Percentiles rank a stretch among this genome's conserved stretches.
Evolutionary conservation across 176 grass and related monocot genomes (phyloP).

Genomic region (Panicum miliaceum): DNA sequence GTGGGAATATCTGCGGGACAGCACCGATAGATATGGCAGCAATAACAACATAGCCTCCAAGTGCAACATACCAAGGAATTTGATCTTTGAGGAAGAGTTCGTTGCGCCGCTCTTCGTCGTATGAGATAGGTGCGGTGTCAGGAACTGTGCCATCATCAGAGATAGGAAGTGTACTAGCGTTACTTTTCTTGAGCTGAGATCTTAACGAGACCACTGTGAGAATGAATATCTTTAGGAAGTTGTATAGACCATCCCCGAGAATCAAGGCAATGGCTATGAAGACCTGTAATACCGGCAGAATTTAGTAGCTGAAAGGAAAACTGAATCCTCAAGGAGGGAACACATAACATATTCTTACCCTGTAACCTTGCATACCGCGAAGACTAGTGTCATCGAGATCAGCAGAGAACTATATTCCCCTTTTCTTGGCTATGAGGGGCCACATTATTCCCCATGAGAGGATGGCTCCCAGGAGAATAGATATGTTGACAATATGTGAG

Average conservation of each 20-base stretch:
- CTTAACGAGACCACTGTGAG: conserved; percentile 30
- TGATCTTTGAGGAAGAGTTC: conserved; percentile 53
- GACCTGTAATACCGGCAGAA: neutral
- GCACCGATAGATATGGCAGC: conserved; percentile 46
- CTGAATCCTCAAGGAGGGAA: neutral
- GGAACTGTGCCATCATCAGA: neutral
- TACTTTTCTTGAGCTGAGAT: conserved; percentile 28
- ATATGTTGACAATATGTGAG: conserved; percentile 53
- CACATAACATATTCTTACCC: conserved; percentile 30
- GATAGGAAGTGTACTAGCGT: conserved; percentile 17
- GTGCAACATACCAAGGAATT: conserved; percentile 43
- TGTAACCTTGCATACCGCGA: conserved; percentile 60
- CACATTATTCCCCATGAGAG: conserved; percentile 64
- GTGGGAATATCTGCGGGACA: conserved; percentile 57
- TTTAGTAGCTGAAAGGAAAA: conserved; percentile 30
- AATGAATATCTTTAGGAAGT: conserved; percentile 9
- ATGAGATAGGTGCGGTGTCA: neutral
- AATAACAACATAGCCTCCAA: conserved; percentile 36
- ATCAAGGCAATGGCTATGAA: conserved; percentile 29
- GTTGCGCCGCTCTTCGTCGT: conserved; percentile 46
- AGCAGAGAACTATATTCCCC: conserved; percentile 42
- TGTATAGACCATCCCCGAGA: conserved; percentile 25
- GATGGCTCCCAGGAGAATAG: conserved; percentile 53
- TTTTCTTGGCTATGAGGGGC: conserved; percentile 56
- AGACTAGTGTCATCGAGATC: conserved; percentile 37